Base-by-base conservation (phyloP, 768 basidiomycete species). In the Mrakia gelida region DNA sequence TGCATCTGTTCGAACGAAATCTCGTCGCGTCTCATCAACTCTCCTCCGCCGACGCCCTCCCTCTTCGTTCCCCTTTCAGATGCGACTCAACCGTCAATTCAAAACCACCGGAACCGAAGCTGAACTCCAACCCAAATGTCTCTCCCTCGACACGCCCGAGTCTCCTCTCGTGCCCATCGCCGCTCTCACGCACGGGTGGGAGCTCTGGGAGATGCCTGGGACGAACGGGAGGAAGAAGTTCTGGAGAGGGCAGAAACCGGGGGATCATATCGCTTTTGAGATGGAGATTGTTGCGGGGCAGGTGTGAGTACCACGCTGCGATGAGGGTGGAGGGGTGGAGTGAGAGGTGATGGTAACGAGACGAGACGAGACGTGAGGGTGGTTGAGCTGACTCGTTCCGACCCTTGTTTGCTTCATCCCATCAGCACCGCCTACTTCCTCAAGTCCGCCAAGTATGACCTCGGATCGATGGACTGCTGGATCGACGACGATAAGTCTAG, bases 391-490 rank as follows among this genome's bases (percentile, higher is more conserved):
- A 38, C 68, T 45, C 30, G 23, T 11, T 38, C 28, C 21, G 26
- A 3, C 16, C 30, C n/a, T 38, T 38, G 11, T 72, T 30, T 28
- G 11, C 71, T 30, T 72, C 28, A n/a, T 30, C 43, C 4, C 30
- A 21, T 5, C 71, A 73, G 71, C 13, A 73, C 71, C 45, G 52
- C 56, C 30, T 73, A 73, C 38, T 73, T 73, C 71, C 71, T 73
- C 56, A 54, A 61, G 18, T 54, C 52, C 11, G 71, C 71, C 8
- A 73, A 73, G 71, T 54, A 32, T 9, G 30, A 73, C 45, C 49
- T 73, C 52, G 71, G 71, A 2, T 54, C 30, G 15, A 32, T 61
- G 38, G 56, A 73, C 15, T 73, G 71, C 71, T 73, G 71, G 71
- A 61, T 73, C 7, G 71, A 73, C 56, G 71, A 73, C 52, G 71